These are phyloP conservation scores for Metschnikowia henanensis DNA, from an alignment of 805 yeast genomes.

Conservation along the genomic window DNA sequence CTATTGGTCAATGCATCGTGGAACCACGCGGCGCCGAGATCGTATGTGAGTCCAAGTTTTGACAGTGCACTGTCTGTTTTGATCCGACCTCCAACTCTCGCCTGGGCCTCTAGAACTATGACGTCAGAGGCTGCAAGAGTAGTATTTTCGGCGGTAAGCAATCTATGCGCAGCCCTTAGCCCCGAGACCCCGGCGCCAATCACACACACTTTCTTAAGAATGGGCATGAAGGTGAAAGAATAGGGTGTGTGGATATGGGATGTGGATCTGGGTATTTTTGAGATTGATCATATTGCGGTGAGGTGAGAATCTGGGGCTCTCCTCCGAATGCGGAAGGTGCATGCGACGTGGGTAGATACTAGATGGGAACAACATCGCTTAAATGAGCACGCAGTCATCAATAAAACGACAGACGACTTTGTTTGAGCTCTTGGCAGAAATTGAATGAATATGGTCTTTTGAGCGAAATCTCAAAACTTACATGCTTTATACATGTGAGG, in stretches of 20 bases:
- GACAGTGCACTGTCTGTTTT: slow-evolving; percentile 16
- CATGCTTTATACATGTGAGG: no score
- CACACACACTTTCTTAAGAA: slow-evolving; percentile 14
- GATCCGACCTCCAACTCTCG: slow-evolving; percentile 26
- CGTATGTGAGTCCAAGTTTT: slow-evolving; percentile 34
- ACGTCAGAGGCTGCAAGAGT: slow-evolving; percentile 18
- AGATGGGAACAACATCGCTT: no score
- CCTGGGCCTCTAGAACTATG: slow-evolving; percentile 25
- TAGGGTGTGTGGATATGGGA: not conserved
- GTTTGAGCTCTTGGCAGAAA: no score
- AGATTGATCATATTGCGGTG: not conserved
- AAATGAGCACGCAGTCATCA: no score
- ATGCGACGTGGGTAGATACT: not conserved
- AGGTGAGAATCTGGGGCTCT: not conserved
- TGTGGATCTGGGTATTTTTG: no score
- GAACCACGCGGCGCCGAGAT: slow-evolving; percentile 92
- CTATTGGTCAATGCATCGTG: slow-evolving; percentile 76
- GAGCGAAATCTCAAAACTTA: no score
- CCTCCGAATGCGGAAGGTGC: not conserved
- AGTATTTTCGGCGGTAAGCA: slow-evolving; percentile 20
- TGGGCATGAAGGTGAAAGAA: not conserved
- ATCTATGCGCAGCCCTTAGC: slow-evolving; percentile 26
- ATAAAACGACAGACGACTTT: no score
- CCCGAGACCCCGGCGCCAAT: slow-evolving; percentile 29
- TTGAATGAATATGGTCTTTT: no score